Base-by-base conservation (phyloP, 495 filamentous ascomycete species). In the Aspergillus homomorphus region DNA sequence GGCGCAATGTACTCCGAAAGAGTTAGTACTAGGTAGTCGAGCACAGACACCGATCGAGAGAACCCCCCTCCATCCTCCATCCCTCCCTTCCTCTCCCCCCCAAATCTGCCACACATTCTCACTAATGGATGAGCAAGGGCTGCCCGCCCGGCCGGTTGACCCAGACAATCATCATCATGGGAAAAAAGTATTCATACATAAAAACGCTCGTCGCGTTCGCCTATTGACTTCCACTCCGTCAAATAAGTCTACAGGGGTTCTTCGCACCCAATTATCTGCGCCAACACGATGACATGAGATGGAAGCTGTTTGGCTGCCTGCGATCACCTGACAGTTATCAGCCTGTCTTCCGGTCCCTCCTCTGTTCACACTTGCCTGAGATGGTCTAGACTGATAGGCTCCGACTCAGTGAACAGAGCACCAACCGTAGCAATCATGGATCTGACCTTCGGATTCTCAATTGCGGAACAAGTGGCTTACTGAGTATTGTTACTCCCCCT, bases 291-390 rank as follows among this genome's bases (percentile, higher is more conserved):
- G n/a, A 28, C 33, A 38, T 12, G 33, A 38, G 5, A 38, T 38
- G 33, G 12, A 38, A 21, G 19, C 45, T 21, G 45, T 14, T 46
- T 50, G 46, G 46, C 22, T 50, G 22, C 46, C 46, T 50, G 22
- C 15, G 48, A 18, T 51, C 48, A 51, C 48, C 48, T 51, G 48
- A 51, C 48, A n/a, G 8, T 45, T 45, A 45, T 45, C 43, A 45
- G 20, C n/a, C 21, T 26, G 46, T 10, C 46, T 9, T 5, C 33
- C 33, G 33, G 33, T 2, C 6, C 15, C 33, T 38, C 2, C 6
- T 38, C 33, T 12, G 10, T 12, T 12, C 33, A 38, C 33, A 14
- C 33, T 38, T 38, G 12, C 33, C 33, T 7, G 33, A 38, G 33
- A 6, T 38, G 33, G 33, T 38, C 33, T 38, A 38, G 33, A 38